Evolutionary conservation across 2,329 filamentous ascomycete genomes (phyloP).

Genomic region (Lanzia echinophila): DNA sequence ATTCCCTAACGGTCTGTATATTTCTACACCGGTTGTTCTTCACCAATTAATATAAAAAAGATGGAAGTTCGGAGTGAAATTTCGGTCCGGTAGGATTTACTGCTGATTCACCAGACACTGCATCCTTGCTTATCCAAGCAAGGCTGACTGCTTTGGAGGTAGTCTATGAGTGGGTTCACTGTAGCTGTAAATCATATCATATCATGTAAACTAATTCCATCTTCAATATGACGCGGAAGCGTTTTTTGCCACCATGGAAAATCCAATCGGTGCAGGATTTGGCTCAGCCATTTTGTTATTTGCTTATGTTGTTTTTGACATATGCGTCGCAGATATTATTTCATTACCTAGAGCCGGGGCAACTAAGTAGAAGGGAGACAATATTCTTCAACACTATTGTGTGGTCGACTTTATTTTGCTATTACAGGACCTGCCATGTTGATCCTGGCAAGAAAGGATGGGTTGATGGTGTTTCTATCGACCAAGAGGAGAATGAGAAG

Average conservation of each 20-base stretch:
- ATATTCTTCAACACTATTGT: slow-evolving; percentile 62
- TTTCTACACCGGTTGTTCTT: too few relatives aligned
- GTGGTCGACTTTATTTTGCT: slow-evolving; percentile 38
- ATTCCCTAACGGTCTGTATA: too few relatives aligned
- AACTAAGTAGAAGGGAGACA: slow-evolving; percentile 50
- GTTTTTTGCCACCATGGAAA: background rate
- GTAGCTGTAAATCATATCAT: background rate
- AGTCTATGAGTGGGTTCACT: background rate
- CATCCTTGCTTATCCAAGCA: too few relatives aligned
- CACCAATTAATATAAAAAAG: too few relatives aligned
- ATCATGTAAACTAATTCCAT: too few relatives aligned
- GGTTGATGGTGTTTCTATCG: slow-evolving; percentile 16
- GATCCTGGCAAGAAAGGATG: slow-evolving; percentile 48
- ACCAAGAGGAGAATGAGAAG: background rate
- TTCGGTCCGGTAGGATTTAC: too few relatives aligned
- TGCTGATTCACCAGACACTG: too few relatives aligned
- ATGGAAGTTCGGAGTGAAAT: too few relatives aligned
- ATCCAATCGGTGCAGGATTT: slow-evolving; percentile 34
- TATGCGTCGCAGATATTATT: slow-evolving; percentile 70
- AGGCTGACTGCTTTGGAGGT: background rate
- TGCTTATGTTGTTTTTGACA: slow-evolving; percentile 61
- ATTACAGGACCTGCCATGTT: slow-evolving; percentile 53
- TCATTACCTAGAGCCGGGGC: slow-evolving; percentile 52
- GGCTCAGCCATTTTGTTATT: slow-evolving; percentile 61
- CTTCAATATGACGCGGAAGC: too few relatives aligned